phyloP scores from a whole-genome alignment of 1,284 basidiomycete species.

The Sporisorium scitamineum region DNA sequence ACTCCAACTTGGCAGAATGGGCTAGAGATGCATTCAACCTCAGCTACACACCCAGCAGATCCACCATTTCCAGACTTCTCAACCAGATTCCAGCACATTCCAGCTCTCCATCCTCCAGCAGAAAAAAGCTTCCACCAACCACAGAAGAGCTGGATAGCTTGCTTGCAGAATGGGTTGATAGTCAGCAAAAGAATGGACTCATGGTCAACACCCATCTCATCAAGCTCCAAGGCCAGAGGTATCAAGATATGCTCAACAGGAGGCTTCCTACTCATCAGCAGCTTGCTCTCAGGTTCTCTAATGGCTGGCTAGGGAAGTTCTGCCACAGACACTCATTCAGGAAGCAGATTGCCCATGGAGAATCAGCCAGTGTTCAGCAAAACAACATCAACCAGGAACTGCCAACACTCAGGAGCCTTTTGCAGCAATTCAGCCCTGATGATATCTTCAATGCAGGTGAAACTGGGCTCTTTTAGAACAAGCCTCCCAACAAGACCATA shows the following conservation, averaged over 20 bases:
- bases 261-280: background rate
- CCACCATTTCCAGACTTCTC: no score
- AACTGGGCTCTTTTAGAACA: background rate
- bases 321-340: background rate
- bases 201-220: background rate
- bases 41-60: no score
- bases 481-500: background rate
- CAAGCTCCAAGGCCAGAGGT: background rate
- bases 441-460: slow-evolving; percentile 5
- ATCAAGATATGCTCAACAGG: background rate
- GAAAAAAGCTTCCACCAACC: background rate
- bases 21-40: no score
- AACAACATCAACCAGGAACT: background rate
- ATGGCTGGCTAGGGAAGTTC: slow-evolving; percentile 5
- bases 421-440: background rate
- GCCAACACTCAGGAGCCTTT: background rate
- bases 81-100: no score
- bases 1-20: no score
- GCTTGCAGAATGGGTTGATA: background rate
- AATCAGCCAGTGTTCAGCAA: background rate
- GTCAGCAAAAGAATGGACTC: background rate
- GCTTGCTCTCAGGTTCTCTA: slow-evolving; percentile 2
- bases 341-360: background rate
- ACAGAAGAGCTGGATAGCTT: background rate
- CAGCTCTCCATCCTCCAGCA: no score